These are phyloP conservation scores for Russula compacta DNA, from an alignment of 768 basidiomycete species.

Conservation along the genomic window DNA sequence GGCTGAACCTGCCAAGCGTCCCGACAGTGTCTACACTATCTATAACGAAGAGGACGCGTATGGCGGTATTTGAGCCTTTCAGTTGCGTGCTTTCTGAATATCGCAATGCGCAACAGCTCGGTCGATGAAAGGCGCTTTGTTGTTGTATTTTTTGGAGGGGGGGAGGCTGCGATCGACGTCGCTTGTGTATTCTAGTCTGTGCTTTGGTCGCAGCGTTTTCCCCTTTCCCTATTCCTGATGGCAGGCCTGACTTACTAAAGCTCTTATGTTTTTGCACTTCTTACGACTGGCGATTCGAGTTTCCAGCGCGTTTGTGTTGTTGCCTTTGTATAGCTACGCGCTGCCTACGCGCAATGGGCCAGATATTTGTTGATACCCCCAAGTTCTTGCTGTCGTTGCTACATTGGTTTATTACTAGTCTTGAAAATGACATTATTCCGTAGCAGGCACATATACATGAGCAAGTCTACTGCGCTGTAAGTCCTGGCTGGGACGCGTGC, in stretches of 20 bases:
- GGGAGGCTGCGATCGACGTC: neutral
- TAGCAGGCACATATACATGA: neutral
- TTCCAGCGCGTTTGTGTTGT: constrained; percentile 2
- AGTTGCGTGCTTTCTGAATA: neutral
- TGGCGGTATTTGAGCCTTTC: constrained; percentile 46
- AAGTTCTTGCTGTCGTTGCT: neutral
- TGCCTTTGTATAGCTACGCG: neutral
- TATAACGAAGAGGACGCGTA: constrained; percentile 65
- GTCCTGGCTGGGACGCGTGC: too few relatives aligned
- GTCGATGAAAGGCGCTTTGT: constrained; percentile 4
- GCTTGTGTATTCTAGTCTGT: constrained; percentile 3
- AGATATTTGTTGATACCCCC: constrained; percentile 7
- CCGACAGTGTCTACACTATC: constrained; percentile 39
- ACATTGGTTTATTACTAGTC: neutral
- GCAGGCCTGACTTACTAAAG: neutral
- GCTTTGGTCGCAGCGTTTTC: neutral
- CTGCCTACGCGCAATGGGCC: neutral
- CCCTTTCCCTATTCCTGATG: neutral
- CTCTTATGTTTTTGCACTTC: neutral
- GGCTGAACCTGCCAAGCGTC: constrained; percentile 29
- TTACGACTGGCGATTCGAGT: neutral
- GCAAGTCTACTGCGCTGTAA: too few relatives aligned
- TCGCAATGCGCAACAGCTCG: neutral
- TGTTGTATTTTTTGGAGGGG: neutral
- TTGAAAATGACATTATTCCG: neutral